These are phyloP conservation scores for Hypomyces perniciosus DNA, from an alignment of 2,329 filamentous ascomycete genomes.

Conservation along the genomic window DNA sequence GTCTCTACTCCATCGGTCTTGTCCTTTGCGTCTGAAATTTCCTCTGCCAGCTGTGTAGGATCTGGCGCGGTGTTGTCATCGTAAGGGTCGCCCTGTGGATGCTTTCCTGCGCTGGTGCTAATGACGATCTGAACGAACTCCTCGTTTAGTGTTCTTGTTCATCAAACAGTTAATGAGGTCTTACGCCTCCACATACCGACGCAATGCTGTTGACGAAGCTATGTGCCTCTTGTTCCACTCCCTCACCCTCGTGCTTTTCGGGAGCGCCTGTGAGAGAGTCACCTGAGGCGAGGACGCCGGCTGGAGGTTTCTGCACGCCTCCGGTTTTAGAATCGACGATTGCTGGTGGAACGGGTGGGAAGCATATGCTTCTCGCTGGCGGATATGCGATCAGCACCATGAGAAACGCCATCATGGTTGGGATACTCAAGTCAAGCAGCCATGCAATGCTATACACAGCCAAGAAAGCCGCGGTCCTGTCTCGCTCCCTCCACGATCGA, in stretches of 20 bases:
- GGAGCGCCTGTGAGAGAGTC: conserved; percentile 76
- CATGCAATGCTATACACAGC: conserved; percentile 58
- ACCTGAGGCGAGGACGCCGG: conserved; percentile 68
- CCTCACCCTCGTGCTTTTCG: conserved; percentile 77
- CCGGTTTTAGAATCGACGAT: conserved; percentile 65
- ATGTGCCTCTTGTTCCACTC: conserved; percentile 74
- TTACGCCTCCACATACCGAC: conserved; percentile 30
- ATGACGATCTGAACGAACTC: conserved; percentile 52
- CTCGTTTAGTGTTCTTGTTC: neutral
- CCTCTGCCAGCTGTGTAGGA: conserved; percentile 31
- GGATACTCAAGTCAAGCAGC: conserved; percentile 64
- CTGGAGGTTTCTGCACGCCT: conserved; percentile 68
- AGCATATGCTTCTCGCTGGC: conserved; percentile 55
- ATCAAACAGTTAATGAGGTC: neutral
- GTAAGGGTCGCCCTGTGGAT: conserved; percentile 59
- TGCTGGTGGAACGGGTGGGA: conserved; percentile 71
- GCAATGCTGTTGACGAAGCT: conserved; percentile 70
- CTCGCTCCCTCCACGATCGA: conserved; percentile 70
- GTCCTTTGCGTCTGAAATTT: conserved; percentile 36
- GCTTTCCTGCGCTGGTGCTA: conserved; percentile 69
- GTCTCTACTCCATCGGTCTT: conserved; percentile 43
- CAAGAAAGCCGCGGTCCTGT: conserved; percentile 59
- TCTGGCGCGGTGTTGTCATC: conserved; percentile 51
- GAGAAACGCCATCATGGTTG: conserved; percentile 51
- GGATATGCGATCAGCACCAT: conserved; percentile 63